Percentiles rank a stretch among this genome's conserved stretches.
These are phyloP conservation scores for Gossypium laxum DNA, from an alignment of 441 rosid genomes.

Conservation along the genomic window DNA sequence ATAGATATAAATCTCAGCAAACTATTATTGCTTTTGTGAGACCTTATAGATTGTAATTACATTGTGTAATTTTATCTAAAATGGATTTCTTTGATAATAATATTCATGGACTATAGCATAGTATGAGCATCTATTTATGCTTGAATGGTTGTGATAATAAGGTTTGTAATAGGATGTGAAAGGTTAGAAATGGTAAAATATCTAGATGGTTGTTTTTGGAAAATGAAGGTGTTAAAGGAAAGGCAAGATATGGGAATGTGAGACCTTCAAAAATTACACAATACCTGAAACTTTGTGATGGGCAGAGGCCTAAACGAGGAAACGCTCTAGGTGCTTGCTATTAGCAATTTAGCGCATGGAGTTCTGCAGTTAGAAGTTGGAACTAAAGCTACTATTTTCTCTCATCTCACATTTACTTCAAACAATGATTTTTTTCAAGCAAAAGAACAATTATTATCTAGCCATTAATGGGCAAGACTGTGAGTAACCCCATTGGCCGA, in stretches of 20 bases:
- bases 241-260: neutral
- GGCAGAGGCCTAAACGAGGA: neutral
- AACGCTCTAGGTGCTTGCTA: neutral
- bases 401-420: neutral
- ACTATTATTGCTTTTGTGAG: neutral
- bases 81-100: neutral
- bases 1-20: constrained; percentile 5
- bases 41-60: neutral
- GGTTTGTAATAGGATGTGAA: neutral
- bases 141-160: neutral
- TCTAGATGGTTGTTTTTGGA: too few relatives aligned
- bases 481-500: too few relatives aligned
- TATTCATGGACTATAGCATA: neutral
- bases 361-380: neutral
- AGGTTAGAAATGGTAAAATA: too few relatives aligned
- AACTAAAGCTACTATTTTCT: neutral
- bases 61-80: neutral
- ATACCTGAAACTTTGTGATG: neutral
- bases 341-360: neutral
- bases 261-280: neutral
- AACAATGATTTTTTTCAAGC: too few relatives aligned
- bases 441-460: too few relatives aligned
- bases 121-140: neutral
- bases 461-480: too few relatives aligned
- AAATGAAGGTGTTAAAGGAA: too few relatives aligned